Conservation (phyloP, 306 rosid species). For the Luffa aegyptiaca region DNA sequence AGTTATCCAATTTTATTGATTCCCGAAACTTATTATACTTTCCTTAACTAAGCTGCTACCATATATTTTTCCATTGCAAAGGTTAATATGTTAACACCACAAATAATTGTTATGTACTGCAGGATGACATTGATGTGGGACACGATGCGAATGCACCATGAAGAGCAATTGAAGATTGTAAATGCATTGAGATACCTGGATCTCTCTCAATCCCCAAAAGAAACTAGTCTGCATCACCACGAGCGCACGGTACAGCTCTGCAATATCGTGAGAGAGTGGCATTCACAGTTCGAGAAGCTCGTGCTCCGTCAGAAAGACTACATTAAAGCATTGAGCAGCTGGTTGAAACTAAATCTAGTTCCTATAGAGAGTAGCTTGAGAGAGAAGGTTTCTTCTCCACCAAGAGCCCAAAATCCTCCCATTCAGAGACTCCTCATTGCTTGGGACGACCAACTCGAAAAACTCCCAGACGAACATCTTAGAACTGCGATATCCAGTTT, state of each 20-base stretch:
- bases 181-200: constrained; percentile 35
- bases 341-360: constrained; percentile 74
- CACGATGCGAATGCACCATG: constrained; percentile 44
- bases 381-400: constrained; percentile 95
- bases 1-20: neutral
- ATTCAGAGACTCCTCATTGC: constrained; percentile 51
- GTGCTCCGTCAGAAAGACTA: constrained; percentile 56
- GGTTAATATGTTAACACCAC: neutral
- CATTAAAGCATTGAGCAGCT: constrained; percentile 43
- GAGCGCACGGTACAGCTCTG: constrained; percentile 55
- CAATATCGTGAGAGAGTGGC: constrained; percentile 62
- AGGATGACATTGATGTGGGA: constrained; percentile 91
- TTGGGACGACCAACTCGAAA: constrained; percentile 73
- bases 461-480: constrained; percentile 69
- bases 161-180: constrained; percentile 35
- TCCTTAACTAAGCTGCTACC: neutral
- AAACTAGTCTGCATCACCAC: constrained; percentile 77
- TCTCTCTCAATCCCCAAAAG: constrained; percentile 59
- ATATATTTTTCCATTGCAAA: neutral
- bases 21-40: neutral
- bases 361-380: constrained; percentile 82
- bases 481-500: constrained; percentile 55
- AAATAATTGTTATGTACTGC: constrained; percentile 12
- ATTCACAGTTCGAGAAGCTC: constrained; percentile 48
- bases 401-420: constrained; percentile 59